A percentile compares a stretch with the other conserved stretches of the same genome.
Evolutionary conservation across 371 early-diverging fungal genomes (phyloP).

Genomic region (Cladochytrium tenue): DNA sequence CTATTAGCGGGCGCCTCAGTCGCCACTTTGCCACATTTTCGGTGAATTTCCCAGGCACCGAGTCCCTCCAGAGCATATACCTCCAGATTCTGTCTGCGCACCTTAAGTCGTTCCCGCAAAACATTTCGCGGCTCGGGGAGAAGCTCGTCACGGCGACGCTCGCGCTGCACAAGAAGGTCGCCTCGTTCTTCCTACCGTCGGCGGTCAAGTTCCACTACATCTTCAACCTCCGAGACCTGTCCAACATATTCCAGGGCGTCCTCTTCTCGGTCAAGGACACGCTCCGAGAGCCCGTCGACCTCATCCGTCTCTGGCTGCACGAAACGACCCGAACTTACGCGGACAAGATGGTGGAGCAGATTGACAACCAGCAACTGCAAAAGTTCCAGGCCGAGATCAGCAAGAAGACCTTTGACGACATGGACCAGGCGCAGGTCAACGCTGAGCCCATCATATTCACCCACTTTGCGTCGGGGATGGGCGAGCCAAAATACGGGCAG

Average conservation of each 20-base stretch:
- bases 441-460: slow-evolving; percentile 60
- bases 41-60: slow-evolving; percentile 61
- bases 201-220: slow-evolving; percentile 68
- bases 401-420: slow-evolving; percentile 62
- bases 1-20: slow-evolving; percentile 56
- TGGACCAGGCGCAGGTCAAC: slow-evolving; percentile 52
- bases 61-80: slow-evolving; percentile 59
- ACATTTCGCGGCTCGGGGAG: slow-evolving; percentile 47
- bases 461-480: slow-evolving; percentile 59
- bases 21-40: slow-evolving; percentile 63
- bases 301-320: slow-evolving; percentile 56
- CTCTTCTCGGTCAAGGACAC: slow-evolving; percentile 56
- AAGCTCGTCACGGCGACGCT: slow-evolving; percentile 52
- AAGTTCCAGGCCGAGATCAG: slow-evolving; percentile 53
- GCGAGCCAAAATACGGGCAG: slow-evolving; percentile 59
- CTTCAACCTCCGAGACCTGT: slow-evolving; percentile 62
- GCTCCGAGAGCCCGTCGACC: slow-evolving; percentile 54
- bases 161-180: slow-evolving; percentile 57
- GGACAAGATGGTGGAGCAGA: slow-evolving; percentile 57
- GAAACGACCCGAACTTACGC: slow-evolving; percentile 60
- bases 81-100: slow-evolving; percentile 51
- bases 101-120: slow-evolving; percentile 47
- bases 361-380: slow-evolving; percentile 42
- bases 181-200: slow-evolving; percentile 55
- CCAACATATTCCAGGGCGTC: slow-evolving; percentile 63